Percentiles rank a stretch among this genome's conserved stretches.
These are phyloP conservation scores for Rhizopogon rudus DNA, from an alignment of 768 basidiomycete genomes.

Conservation along the genomic window DNA sequence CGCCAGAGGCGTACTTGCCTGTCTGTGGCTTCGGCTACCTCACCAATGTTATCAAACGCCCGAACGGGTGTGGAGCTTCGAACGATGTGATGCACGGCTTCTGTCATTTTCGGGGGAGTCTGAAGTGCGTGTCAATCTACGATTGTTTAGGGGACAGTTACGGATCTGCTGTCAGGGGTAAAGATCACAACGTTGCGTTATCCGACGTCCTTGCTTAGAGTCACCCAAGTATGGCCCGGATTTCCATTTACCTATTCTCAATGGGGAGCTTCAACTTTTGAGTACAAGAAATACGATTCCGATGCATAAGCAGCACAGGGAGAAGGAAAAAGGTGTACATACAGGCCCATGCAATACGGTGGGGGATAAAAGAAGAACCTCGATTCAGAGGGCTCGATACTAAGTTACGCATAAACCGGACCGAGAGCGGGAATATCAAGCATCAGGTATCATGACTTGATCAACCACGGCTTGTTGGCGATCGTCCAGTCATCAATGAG, in stretches of 20 bases:
- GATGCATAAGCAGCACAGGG: neutral
- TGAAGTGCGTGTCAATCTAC: neutral
- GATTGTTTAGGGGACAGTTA: no score
- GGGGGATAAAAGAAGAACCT: neutral
- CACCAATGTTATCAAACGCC: no score
- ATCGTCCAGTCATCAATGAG: conserved; percentile 82
- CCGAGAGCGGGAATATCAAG: conserved; percentile 16
- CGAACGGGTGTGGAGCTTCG: no score
- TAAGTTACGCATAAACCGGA: neutral
- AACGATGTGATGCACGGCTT: no score
- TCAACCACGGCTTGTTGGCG: conserved; percentile 73
- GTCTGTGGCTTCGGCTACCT: neutral
- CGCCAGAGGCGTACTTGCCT: conserved; percentile 12
- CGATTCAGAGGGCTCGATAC: neutral
- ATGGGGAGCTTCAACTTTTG: no score
- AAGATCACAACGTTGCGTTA: no score
- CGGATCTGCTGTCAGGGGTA: no score
- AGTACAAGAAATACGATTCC: neutral
- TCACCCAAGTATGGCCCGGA: no score
- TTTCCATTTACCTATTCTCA: no score
- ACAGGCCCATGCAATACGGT: neutral
- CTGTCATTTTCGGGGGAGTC: no score
- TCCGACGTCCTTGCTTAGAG: no score
- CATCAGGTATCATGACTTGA: conserved; percentile 32
- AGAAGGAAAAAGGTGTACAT: neutral